These are phyloP conservation scores for Gymnopilus dilepis DNA, from an alignment of 768 basidiomycete genomes.

Conservation along the genomic window DNA sequence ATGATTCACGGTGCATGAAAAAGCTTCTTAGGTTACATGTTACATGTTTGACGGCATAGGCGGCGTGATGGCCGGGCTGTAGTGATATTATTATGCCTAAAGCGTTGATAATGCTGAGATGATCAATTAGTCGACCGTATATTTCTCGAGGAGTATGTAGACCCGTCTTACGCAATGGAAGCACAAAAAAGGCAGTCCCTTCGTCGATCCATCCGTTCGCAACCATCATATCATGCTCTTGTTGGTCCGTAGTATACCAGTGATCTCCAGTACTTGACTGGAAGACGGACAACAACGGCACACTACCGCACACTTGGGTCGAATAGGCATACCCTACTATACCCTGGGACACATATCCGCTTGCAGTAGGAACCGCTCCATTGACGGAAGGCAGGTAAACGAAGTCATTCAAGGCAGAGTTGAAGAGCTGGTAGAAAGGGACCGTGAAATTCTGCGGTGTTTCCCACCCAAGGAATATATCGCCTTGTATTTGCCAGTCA, in stretches of 20 bases:
- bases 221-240: background rate
- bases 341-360: background rate
- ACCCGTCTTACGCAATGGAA: background rate
- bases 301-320: slow-evolving; percentile 9
- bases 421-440: background rate
- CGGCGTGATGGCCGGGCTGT: too few species aligned
- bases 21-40: too few species aligned
- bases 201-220: slow-evolving; percentile 4
- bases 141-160: too few species aligned
- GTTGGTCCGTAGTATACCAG: slow-evolving; percentile 7
- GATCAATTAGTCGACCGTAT: too few species aligned
- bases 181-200: background rate
- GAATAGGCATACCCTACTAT: slow-evolving; percentile 6
- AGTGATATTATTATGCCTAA: too few species aligned
- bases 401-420: background rate
- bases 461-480: slow-evolving; percentile 1
- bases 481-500: background rate
- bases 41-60: too few species aligned
- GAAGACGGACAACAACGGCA: background rate
- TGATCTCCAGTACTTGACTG: slow-evolving; percentile 3
- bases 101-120: too few species aligned
- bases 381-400: background rate
- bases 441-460: background rate
- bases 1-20: too few species aligned
- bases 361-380: background rate